Conservation (phyloP, 139 green algal genomes). For the Marvania coccoides region DNA sequence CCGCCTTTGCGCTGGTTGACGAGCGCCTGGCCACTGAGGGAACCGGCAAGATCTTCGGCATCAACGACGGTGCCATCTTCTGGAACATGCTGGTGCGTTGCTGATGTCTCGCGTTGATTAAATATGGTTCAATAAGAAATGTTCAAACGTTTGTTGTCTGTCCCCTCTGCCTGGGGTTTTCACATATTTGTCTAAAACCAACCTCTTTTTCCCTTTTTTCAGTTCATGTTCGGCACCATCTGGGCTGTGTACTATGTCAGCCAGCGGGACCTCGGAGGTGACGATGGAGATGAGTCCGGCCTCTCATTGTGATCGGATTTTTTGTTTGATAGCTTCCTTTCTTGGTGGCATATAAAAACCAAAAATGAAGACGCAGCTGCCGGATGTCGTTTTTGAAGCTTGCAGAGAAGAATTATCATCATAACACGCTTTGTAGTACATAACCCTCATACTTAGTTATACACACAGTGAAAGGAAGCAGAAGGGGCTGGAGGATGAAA, state of each 20-base stretch:
- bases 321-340: not conserved
- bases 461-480: too few species aligned
- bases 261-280: slow-evolving; percentile 25
- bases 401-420: too few species aligned
- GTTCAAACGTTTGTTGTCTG: too few species aligned
- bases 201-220: slow-evolving; percentile 1
- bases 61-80: slow-evolving; percentile 48
- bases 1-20: slow-evolving; percentile 43
- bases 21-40: slow-evolving; percentile 47
- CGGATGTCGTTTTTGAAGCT: too few species aligned
- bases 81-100: slow-evolving; percentile 14
- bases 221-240: slow-evolving; percentile 25
- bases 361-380: too few species aligned
- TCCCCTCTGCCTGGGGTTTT: not conserved
- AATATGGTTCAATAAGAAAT: too few species aligned
- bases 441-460: too few species aligned
- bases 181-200: not conserved
- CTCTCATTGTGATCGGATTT: not conserved
- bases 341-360: too few species aligned
- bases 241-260: slow-evolving; percentile 33
- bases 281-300: slow-evolving; percentile 22
- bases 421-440: too few species aligned
- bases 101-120: not conserved
- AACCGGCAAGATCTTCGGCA: slow-evolving; percentile 38
- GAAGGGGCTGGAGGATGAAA: too few species aligned